A percentile compares a stretch with the other conserved stretches of the same genome.
phyloP scores from a whole-genome alignment of 2,329 filamentous ascomycete species.

The Claviceps pusilla region DNA sequence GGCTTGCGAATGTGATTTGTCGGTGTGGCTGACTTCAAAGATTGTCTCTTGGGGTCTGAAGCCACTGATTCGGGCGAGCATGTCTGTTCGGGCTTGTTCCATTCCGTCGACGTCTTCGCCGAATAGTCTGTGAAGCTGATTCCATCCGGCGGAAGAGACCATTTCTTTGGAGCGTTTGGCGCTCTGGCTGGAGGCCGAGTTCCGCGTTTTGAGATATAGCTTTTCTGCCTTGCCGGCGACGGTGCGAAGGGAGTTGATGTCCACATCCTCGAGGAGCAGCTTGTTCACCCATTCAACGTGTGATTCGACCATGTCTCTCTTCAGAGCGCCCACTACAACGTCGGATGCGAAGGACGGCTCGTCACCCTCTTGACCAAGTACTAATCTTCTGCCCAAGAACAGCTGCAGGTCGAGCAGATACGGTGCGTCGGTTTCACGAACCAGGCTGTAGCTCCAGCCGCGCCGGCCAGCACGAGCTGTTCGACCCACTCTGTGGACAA shows the following conservation, averaged over 20 bases:
- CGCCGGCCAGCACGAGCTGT: constrained; percentile 85
- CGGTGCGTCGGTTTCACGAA: constrained; percentile 74
- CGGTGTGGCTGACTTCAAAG: constrained; percentile 77
- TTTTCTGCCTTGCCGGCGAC: constrained; percentile 84
- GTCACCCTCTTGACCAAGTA: constrained; percentile 54
- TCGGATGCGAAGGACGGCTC: constrained; percentile 63
- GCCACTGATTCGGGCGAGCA: constrained; percentile 76
- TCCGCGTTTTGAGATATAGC: constrained; percentile 78
- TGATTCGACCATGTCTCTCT: constrained; percentile 57
- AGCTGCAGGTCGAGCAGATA: constrained; percentile 90
- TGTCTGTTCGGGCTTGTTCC: constrained; percentile 62
- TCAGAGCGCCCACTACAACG: constrained; percentile 64
- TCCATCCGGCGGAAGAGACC: constrained; percentile 54
- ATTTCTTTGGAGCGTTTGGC: constrained; percentile 75
- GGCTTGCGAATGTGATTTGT: constrained; percentile 48
- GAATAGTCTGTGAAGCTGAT: constrained; percentile 67
- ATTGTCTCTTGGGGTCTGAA: constrained; percentile 88
- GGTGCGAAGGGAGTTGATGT: constrained; percentile 53
- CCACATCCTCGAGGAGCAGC: constrained; percentile 56
- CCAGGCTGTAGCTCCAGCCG: constrained; percentile 90
- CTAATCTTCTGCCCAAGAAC: constrained; percentile 72
- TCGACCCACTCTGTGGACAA: constrained; percentile 87
- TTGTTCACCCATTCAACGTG: constrained; percentile 75
- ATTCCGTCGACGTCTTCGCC: constrained; percentile 48
- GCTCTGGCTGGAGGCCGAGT: constrained; percentile 79